Percentiles rank a stretch among this genome's conserved stretches.
Conservation (phyloP, 2,329 filamentous ascomycete genomes). For the Penicillium psychrosexuale region DNA sequence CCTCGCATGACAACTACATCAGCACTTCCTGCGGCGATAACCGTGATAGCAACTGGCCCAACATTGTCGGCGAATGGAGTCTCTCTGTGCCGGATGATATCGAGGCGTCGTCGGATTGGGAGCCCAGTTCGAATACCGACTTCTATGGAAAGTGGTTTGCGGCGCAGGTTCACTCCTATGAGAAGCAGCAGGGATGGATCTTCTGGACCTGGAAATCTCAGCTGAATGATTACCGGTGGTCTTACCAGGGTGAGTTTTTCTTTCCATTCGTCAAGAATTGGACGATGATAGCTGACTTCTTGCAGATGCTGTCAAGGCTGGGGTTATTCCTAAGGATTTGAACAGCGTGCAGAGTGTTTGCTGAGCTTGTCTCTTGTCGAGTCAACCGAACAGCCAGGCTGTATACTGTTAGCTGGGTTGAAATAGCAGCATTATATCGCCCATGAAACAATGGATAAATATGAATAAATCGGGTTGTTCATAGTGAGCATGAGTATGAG, state of each 20-base stretch:
- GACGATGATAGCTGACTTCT: slow-evolving; percentile 42
- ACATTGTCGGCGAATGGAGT: slow-evolving; percentile 60
- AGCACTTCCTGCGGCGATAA: slow-evolving; percentile 50
- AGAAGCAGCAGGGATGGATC: slow-evolving; percentile 53
- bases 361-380: neutral
- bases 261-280: slow-evolving; percentile 34
- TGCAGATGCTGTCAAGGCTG: slow-evolving; percentile 45
- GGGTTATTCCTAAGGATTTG: slow-evolving; percentile 40
- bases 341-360: slow-evolving; percentile 12
- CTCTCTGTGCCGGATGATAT: slow-evolving; percentile 52
- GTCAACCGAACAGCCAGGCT: neutral
- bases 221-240: slow-evolving; percentile 37
- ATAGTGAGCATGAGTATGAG: neutral
- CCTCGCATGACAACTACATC: slow-evolving; percentile 52
- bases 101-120: slow-evolving; percentile 47
- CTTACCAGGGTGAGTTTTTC: slow-evolving; percentile 24
- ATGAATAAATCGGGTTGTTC: neutral
- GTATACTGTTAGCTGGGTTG: neutral
- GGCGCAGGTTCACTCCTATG: slow-evolving; percentile 56
- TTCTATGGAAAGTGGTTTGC: slow-evolving; percentile 60
- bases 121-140: slow-evolving; percentile 40
- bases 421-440: neutral
- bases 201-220: slow-evolving; percentile 62
- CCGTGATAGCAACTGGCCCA: slow-evolving; percentile 45
- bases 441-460: neutral